These are phyloP conservation scores for Verticillium isaacii DNA, from an alignment of 2,329 filamentous ascomycete species.

Conservation along the genomic window DNA sequence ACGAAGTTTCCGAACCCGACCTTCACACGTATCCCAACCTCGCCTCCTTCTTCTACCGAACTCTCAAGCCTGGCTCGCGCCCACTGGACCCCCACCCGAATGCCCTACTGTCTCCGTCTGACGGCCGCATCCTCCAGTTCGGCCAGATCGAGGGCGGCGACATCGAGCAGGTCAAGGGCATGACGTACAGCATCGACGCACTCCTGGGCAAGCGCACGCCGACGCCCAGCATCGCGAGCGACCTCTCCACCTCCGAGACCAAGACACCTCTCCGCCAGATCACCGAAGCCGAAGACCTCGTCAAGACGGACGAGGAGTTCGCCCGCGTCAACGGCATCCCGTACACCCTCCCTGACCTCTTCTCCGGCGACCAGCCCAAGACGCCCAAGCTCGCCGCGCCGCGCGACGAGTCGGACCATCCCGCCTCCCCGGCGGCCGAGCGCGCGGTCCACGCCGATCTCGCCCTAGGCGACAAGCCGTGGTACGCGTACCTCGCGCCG, in stretches of 20 bases:
- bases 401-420: slow-evolving; percentile 64
- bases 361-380: slow-evolving; percentile 59
- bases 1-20: slow-evolving; percentile 83
- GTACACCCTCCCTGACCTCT: slow-evolving; percentile 83
- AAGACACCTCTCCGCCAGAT: slow-evolving; percentile 16
- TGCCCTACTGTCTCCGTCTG: slow-evolving; percentile 80
- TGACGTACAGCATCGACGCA: slow-evolving; percentile 95
- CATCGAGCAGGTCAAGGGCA: slow-evolving; percentile 97
- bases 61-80: slow-evolving; percentile 80
- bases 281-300: slow-evolving; percentile 55
- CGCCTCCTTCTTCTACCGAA: slow-evolving; percentile 95
- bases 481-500: slow-evolving; percentile 63
- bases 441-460: slow-evolving; percentile 81
- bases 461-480: slow-evolving; percentile 64
- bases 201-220: slow-evolving; percentile 69
- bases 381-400: background rate
- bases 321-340: slow-evolving; percentile 91
- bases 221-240: slow-evolving; percentile 41
- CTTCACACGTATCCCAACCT: slow-evolving; percentile 89
- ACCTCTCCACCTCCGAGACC: slow-evolving; percentile 1
- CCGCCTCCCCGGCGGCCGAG: slow-evolving; percentile 64
- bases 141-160: slow-evolving; percentile 89
- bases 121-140: slow-evolving; percentile 87
- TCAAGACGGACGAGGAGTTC: slow-evolving; percentile 86
- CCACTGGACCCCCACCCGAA: slow-evolving; percentile 78